phyloP scores from a whole-genome alignment of 257 asterid genomes.

The Galeopsis tetrahit region DNA sequence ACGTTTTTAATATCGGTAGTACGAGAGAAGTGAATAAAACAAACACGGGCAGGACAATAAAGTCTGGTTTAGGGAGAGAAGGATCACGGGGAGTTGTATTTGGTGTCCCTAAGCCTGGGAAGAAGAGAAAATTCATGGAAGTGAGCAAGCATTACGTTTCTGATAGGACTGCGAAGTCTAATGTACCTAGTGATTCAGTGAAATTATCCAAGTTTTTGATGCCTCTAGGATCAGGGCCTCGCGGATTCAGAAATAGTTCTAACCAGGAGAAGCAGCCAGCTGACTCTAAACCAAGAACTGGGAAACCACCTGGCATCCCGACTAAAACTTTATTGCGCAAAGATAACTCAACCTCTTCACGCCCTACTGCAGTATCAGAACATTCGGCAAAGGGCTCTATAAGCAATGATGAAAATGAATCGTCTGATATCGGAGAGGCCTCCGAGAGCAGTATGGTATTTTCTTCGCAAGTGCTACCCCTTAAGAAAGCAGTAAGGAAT shows the following conservation, averaged over 20 bases:
- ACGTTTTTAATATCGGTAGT: slow-evolving; percentile 63
- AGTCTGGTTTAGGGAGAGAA: slow-evolving; percentile 80
- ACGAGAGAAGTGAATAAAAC: slow-evolving; percentile 58
- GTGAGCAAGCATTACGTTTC: slow-evolving; percentile 91
- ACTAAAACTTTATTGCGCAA: slow-evolving; percentile 56
- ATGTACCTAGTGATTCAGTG: slow-evolving; percentile 54
- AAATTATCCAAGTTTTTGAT: slow-evolving; percentile 56
- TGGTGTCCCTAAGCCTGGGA: slow-evolving; percentile 96
- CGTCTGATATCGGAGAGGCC: slow-evolving; percentile 56
- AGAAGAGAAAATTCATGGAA: slow-evolving; percentile 93
- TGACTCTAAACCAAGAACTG: slow-evolving; percentile 58
- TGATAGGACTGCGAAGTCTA: slow-evolving; percentile 52
- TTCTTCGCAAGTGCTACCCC: slow-evolving; percentile 56
- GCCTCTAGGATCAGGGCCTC: slow-evolving; percentile 69
- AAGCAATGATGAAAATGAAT: slow-evolving; percentile 57
- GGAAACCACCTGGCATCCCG: slow-evolving; percentile 67
- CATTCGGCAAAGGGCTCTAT: slow-evolving; percentile 39
- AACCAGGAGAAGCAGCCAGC: slow-evolving; percentile 67
- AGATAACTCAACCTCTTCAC: slow-evolving; percentile 56
- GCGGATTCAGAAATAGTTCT: slow-evolving; percentile 55
- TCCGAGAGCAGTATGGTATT: slow-evolving; percentile 47
- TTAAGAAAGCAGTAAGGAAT: slow-evolving; percentile 55
- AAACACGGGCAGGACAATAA: slow-evolving; percentile 56
- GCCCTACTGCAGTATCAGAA: slow-evolving; percentile 46
- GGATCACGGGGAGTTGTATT: slow-evolving; percentile 78